phyloP scores from a whole-genome alignment of 2,329 filamentous ascomycete species.

The Aquanectria penicillioides region DNA sequence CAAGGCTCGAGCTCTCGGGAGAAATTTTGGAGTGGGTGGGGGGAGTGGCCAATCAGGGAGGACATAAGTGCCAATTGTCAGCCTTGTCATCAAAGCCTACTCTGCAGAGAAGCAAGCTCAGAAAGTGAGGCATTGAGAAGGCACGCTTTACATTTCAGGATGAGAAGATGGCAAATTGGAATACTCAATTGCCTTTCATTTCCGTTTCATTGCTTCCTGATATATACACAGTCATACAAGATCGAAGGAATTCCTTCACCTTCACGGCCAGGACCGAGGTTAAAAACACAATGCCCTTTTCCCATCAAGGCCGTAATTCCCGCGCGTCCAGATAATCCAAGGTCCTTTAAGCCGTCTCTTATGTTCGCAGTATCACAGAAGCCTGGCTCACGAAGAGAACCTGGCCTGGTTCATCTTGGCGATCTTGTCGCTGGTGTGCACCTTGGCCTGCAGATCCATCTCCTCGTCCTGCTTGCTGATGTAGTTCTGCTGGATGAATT shows the following conservation, averaged over 20 bases:
- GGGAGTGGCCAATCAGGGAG: conserved; percentile 41
- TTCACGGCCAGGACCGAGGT: conserved; percentile 28
- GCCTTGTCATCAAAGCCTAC: conserved; percentile 37
- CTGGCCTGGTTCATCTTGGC: conserved; percentile 50
- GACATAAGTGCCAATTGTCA: conserved; percentile 36
- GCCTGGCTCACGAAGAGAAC: conserved; percentile 42
- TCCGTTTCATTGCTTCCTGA: conserved; percentile 41
- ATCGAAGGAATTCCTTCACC: conserved; percentile 34
- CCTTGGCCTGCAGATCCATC: conserved; percentile 50
- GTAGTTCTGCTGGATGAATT: conserved; percentile 85
- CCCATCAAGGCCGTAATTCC: conserved; percentile 31
- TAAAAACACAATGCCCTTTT: conserved; percentile 31
- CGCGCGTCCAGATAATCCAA: conserved; percentile 33
- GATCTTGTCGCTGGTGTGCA: conserved; percentile 53
- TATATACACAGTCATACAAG: conserved; percentile 50
- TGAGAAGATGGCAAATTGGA: not conserved
- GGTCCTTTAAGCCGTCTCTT: conserved; percentile 13
- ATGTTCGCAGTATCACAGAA: conserved; percentile 1
- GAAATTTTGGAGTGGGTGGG: conserved; percentile 44
- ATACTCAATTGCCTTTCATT: conserved; percentile 23
- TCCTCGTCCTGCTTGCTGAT: conserved; percentile 61
- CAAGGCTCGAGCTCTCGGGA: conserved; percentile 37
- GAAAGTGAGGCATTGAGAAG: conserved; percentile 1
- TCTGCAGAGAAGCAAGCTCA: not conserved
- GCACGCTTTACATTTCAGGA: not conserved